Base-by-base conservation (phyloP, 129 eudicot genomes). In the Saussurea involucrata region DNA sequence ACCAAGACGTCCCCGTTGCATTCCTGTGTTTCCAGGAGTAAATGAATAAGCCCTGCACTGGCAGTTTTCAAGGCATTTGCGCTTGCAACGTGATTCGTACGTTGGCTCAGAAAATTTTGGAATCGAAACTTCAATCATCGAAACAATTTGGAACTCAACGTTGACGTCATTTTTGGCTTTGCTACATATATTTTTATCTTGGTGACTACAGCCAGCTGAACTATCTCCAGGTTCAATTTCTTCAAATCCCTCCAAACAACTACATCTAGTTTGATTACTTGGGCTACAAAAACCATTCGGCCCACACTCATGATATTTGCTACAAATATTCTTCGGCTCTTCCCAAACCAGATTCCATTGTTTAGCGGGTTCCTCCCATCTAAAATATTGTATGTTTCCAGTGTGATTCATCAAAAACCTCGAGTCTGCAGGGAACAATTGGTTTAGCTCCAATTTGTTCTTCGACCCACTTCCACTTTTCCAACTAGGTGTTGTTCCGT, bases 211-310 rank as follows among this genome's bases (percentile, higher is more conserved):
- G 5, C 84, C 90, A 22, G 22, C 63, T 1, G 53, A 28, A 60
- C 0, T 24, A 22, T 40, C 74, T 24, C n/a, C 64, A 3, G 2
- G 40, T 12, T 18, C 3, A 37, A 0, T 13, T 64, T 74, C 78
- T 24, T 69, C 72, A 36, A 75, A 86, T 11, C 90, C 87, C 0
- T 17, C 24, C 82, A 89, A 73, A 63, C 90, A 89, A 0, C 15
- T 24, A 68, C 93, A 89, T 4, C 0, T 63, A 7, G 6, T 0
- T 0, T 13, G 20, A 46, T 31, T 42, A 22, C 12, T 9, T 2
- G 3, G 24, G 27, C 17, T 55, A 66, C 89, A 85, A 8, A 78
- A 0, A 4, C 73, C 75, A 63, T 74, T 78, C 3, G 20, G 68
- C 33, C 89, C 89, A 71, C 89, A 85, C 69, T 5, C 9, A 0